Conservation (phyloP, 2,329 filamentous ascomycete species). For the Monosporascus ibericus region DNA sequence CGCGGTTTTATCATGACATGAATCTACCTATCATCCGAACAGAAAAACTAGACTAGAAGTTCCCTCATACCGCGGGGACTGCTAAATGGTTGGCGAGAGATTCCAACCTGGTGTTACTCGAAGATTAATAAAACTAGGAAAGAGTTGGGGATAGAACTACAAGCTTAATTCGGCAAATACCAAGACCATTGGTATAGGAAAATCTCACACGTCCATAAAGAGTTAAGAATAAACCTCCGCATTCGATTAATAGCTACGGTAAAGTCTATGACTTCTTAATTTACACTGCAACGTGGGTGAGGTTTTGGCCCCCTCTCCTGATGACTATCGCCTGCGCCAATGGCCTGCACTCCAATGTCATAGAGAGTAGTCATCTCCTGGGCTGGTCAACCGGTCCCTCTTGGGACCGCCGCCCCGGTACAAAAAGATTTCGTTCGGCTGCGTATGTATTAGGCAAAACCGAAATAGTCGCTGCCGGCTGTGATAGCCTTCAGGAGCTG, state of each 20-base stretch:
- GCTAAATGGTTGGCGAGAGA: too few species aligned
- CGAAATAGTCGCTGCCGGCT: conserved; percentile 95
- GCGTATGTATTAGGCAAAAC: conserved; percentile 66
- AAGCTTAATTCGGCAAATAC: too few species aligned
- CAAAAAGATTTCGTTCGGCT: conserved; percentile 6
- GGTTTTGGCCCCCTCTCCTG: too few species aligned
- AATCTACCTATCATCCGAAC: too few species aligned
- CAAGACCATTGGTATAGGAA: too few species aligned
- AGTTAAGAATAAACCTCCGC: not conserved
- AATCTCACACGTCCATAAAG: too few species aligned
- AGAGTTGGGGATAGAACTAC: too few species aligned
- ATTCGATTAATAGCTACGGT: not conserved
- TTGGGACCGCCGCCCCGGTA: conserved; percentile 10
- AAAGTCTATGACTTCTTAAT: not conserved
- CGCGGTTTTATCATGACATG: too few species aligned
- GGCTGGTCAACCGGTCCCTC: conserved; percentile 4
- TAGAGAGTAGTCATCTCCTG: conserved; percentile 5
- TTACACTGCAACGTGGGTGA: not conserved
- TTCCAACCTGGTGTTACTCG: too few species aligned
- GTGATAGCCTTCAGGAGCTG: conserved; percentile 94
- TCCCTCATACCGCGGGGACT: too few species aligned
- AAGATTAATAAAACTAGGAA: too few species aligned
- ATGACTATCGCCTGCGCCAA: conserved; percentile 5
- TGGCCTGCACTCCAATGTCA: conserved; percentile 26
- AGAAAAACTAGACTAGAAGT: too few species aligned